phyloP scores from a whole-genome alignment of 805 yeast genomes.

The Wickerhamiella vanderwaltii region DNA sequence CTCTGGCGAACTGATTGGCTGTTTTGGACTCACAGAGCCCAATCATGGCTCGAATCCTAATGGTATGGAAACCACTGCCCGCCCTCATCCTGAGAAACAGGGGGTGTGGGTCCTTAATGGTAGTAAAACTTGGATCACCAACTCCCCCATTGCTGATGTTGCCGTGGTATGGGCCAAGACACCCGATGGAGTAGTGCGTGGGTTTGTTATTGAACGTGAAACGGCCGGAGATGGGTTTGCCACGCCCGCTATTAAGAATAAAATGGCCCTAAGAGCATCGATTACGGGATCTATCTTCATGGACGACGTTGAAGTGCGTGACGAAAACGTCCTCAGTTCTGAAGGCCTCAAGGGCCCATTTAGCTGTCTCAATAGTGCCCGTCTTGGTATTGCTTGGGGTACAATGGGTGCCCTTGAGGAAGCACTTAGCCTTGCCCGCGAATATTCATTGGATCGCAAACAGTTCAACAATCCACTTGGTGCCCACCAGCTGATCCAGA shows the following conservation, averaged over 20 bases:
- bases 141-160: conserved; percentile 36
- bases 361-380: conserved; percentile 33
- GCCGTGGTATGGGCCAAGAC: conserved; percentile 35
- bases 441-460: conserved; percentile 31
- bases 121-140: conserved; percentile 36
- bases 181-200: conserved; percentile 34
- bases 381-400: conserved; percentile 36
- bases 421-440: conserved; percentile 29
- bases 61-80: conserved; percentile 44
- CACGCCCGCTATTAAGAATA: conserved; percentile 33
- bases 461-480: conserved; percentile 34
- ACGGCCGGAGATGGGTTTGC: conserved; percentile 25
- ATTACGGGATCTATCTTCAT: conserved; percentile 34
- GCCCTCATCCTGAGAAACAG: conserved; percentile 32
- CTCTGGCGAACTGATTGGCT: conserved; percentile 37
- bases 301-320: conserved; percentile 35
- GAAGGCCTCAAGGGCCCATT: conserved; percentile 36
- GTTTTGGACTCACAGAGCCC: conserved; percentile 56
- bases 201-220: conserved; percentile 33
- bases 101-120: conserved; percentile 33
- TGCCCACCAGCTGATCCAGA: conserved; percentile 32
- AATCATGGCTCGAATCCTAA: conserved; percentile 52
- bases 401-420: conserved; percentile 35
- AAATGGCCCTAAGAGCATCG: conserved; percentile 32
- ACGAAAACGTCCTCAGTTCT: conserved; percentile 30